A percentile compares a stretch with the other conserved stretches of the same genome.
phyloP scores from a whole-genome alignment of 1,139 yeast genomes.

The Blastobotrys aristatus region DNA sequence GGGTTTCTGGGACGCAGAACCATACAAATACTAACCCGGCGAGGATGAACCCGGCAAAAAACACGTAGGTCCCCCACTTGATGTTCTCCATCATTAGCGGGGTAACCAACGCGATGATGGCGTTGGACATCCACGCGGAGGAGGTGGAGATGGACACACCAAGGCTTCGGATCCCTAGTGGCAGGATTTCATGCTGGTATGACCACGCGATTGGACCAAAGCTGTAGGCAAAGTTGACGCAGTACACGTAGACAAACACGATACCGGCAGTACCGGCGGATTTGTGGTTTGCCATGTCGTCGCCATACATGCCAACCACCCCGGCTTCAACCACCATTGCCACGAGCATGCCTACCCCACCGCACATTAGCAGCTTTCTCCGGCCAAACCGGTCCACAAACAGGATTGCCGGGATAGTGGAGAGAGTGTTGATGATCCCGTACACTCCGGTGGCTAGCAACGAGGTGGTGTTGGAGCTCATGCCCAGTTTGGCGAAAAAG shows the following conservation, averaged over 20 bases:
- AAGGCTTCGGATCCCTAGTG: slow-evolving; percentile 66
- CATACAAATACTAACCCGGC: slow-evolving; percentile 13
- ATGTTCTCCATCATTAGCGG: slow-evolving; percentile 37
- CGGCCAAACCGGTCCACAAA: slow-evolving; percentile 50
- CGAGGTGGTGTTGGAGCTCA: slow-evolving; percentile 45
- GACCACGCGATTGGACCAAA: slow-evolving; percentile 87
- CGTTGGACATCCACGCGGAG: slow-evolving; percentile 77
- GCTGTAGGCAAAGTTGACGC: slow-evolving; percentile 67
- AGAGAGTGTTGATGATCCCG: slow-evolving; percentile 29
- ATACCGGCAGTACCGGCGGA: slow-evolving; percentile 39
- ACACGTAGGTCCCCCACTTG: slow-evolving; percentile 46
- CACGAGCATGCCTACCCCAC: slow-evolving; percentile 45
- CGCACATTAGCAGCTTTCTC: slow-evolving; percentile 46
- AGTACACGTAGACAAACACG: slow-evolving; percentile 65
- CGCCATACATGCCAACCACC: slow-evolving; percentile 29
- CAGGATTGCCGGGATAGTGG: slow-evolving; percentile 42
- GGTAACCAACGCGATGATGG: slow-evolving; percentile 50
- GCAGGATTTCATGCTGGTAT: slow-evolving; percentile 65
- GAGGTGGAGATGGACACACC: slow-evolving; percentile 65
- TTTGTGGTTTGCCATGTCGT: slow-evolving; percentile 16
- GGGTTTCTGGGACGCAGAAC: slow-evolving; percentile 22
- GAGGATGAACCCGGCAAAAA: slow-evolving; percentile 33
- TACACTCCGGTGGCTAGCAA: slow-evolving; percentile 39
- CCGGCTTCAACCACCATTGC: slow-evolving; percentile 35
- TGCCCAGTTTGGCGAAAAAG: slow-evolving; percentile 47